Base-by-base conservation (phyloP, 1,139 yeast species). In the Diutina mesorugosa region DNA sequence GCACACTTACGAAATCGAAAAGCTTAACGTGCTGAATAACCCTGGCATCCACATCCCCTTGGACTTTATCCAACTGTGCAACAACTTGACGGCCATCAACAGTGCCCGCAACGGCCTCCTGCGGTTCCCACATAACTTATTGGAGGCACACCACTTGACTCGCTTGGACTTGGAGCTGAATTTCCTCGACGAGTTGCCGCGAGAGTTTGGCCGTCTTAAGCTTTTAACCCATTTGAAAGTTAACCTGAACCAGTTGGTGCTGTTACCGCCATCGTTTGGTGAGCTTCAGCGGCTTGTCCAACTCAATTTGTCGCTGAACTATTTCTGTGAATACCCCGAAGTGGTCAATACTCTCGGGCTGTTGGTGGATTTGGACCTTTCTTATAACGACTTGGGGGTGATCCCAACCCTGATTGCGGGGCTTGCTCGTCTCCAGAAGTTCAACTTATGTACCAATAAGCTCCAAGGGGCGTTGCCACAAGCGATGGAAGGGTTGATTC, bases 11-110 rank as follows among this genome's bases (percentile, higher is more conserved):
- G 95, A 89, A 61, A 88, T 91, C 59, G 90, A 86, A 62, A 79
- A 85, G 62, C 76, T 91, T 60, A 93, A 91, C 67, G 91, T 90
- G 16, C 87, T 95, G 0, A 84, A 87, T 60, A 91, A 91, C 67
- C 96, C 97, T 6, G 86, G 95, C 28, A 85, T 91, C 56, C 82
- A 84, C 58, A 74, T 91, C 45, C 96, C 97, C 0, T 72, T 83
- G 58, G 97, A 90, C 67, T 90, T 90, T 66, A 84, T 90, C 62
- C 96, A 90, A 66, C 83, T 89, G 35, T 87, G 96, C 62, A 78
- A 82, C 55, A 87, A 87, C 64, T 73, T 91, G 61, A 78, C 80
- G 41, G 79, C 82, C 58, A 76, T 90, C 59, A 78, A 83, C 57
- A 89, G 84, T 72, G 82, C 89, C 1, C 77, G 83, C 60, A 87